Evolutionary conservation across 805 yeast species (phyloP), one percentile per base, ranked within the genome.

Genomic region (Wickerhamiella shivajii): DNA sequence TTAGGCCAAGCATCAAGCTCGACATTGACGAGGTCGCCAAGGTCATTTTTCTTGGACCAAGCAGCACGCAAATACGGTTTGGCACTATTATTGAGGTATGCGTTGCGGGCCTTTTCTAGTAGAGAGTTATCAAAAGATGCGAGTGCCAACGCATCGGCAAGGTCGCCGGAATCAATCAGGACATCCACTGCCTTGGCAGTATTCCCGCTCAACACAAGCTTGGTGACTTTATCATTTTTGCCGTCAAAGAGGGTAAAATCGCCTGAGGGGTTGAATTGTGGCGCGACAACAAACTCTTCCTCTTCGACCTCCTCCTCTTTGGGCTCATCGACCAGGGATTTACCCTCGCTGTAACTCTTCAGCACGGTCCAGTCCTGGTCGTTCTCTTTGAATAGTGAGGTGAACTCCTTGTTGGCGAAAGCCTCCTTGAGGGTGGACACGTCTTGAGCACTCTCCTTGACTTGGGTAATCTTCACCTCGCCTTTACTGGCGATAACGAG

Each of bases 1-100:
- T 74, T 75, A 45, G 71, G 77, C 98, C 98, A 90, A 43, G 79
- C 74, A 3, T 64, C 47, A 24, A 85, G 72, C 48, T 79, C 77
- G 19, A 79, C 77, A 50, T 85, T 75, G 52, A 87, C 97, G 19
- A 61, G 57, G 34, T 63, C 67, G 33, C 58, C 60, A 7, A 16
- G 28, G 22, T 61, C 60, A 19, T 68, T 61, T 1, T 80, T 63
- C 10, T 73, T 67, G 32, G 74, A 69, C 56, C 74, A 75, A 36
- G 92, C 61, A 11, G 83, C 62, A 48, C 98, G 76, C 2, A 94
- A 67, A 37, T 80, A 63, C 3, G 75, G 57, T 24, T 71, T 60
- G 14, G 71, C 71, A 41, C 67, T 60, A 44, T 71, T 68, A 22
- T 64, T 48, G 56, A 84, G 77, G 53, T 76, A 90, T 12, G 77